Conservation (phyloP, 2,329 filamentous ascomycete genomes). For the Rutstroemia sp. region DNA sequence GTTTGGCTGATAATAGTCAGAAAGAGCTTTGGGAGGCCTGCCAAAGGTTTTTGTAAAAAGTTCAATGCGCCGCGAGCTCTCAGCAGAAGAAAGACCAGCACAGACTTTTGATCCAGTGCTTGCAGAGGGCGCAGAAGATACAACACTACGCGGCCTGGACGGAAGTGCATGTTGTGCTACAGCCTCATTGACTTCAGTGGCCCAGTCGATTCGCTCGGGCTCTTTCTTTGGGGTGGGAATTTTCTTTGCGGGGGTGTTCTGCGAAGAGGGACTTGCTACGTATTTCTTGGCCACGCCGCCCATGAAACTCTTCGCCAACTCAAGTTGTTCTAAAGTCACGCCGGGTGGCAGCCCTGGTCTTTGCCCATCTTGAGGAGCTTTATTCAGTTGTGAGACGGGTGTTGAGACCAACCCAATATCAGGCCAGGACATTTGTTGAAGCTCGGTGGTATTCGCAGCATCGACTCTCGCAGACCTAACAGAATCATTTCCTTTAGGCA, state of each 20-base stretch:
- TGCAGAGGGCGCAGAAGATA: background rate
- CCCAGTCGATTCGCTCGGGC: constrained; percentile 13
- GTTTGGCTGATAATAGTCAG: constrained; percentile 21
- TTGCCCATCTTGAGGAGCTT: background rate
- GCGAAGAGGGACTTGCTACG: too few species aligned
- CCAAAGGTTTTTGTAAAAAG: constrained; percentile 13
- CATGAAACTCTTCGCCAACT: constrained; percentile 19
- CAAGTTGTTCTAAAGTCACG: constrained; percentile 18
- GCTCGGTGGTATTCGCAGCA: too few species aligned
- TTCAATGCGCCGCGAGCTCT: constrained; percentile 4
- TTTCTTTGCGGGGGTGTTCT: background rate
- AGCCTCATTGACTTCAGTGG: constrained; percentile 11
- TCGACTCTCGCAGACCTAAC: background rate
- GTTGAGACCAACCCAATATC: too few species aligned
- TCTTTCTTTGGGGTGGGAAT: background rate
- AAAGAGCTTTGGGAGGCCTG: constrained; percentile 4
- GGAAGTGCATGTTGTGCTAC: background rate
- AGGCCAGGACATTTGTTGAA: too few species aligned
- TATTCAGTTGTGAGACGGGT: background rate
- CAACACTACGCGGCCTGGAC: too few species aligned
- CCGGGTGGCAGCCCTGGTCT: constrained; percentile 6
- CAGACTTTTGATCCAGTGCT: background rate
- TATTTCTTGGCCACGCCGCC: background rate
- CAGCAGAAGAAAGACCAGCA: background rate
- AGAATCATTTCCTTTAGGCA: background rate